These are phyloP conservation scores for Claviceps digitariae DNA, from an alignment of 2,329 filamentous ascomycete genomes.

Conservation along the genomic window DNA sequence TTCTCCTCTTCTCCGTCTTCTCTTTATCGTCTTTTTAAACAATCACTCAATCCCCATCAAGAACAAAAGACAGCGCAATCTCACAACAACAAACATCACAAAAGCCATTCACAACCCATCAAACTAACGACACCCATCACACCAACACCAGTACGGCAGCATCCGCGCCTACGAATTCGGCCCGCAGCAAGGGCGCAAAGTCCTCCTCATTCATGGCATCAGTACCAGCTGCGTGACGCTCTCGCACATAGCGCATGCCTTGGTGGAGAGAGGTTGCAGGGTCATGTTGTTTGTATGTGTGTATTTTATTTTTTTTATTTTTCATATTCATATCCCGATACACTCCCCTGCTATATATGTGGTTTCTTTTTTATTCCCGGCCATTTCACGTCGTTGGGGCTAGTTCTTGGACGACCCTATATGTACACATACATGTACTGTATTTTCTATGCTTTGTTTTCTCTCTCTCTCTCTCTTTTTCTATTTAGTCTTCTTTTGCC, in stretches of 20 bases:
- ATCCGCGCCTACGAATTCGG: constrained; percentile 77
- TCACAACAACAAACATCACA: no score
- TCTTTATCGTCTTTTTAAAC: no score
- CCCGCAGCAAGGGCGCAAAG: constrained; percentile 56
- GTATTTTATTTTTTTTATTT: constrained; percentile 4
- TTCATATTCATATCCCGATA: no score
- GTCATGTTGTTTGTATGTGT: constrained; percentile 60
- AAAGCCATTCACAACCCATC: no score
- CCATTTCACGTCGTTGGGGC: no score
- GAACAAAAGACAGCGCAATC: no score
- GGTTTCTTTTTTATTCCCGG: no score
- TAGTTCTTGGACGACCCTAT: no score
- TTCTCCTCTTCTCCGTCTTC: no score
- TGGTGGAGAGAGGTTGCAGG: constrained; percentile 57
- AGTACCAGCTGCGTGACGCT: constrained; percentile 69
- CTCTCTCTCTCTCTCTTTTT: background rate
- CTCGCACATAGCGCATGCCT: constrained; percentile 48
- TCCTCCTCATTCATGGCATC: constrained; percentile 72
- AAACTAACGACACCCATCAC: background rate
- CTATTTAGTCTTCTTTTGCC: background rate
- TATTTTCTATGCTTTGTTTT: no score
- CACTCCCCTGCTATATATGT: background rate
- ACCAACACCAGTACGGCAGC: constrained; percentile 43
- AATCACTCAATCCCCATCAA: no score
- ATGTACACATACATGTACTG: no score